Percentiles rank a stretch among this genome's conserved stretches.
These are phyloP conservation scores for Mycena citricolor DNA, from an alignment of 1,284 basidiomycete species.

Conservation along the genomic window DNA sequence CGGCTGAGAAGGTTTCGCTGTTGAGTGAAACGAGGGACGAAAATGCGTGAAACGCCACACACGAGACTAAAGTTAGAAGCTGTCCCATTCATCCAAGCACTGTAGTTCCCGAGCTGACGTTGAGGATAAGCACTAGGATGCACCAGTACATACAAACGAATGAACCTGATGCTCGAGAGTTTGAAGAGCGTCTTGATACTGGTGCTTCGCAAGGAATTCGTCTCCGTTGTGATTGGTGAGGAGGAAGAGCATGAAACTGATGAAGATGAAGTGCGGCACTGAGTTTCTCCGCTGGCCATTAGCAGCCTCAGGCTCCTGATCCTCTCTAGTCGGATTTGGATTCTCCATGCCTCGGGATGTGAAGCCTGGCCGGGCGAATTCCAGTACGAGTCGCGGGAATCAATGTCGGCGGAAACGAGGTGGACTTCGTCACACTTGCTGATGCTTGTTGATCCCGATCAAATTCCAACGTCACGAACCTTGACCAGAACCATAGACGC, in stretches of 20 bases:
- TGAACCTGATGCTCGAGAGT: conserved; percentile 42
- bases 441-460: conserved; percentile 5
- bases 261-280: conserved; percentile 71
- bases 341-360: conserved; percentile 32
- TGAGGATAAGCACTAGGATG: conserved; percentile 1
- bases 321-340: conserved; percentile 34
- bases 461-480: neutral
- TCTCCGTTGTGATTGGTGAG: conserved; percentile 69
- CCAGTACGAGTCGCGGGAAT: too few relatives aligned
- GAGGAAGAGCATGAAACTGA: conserved; percentile 72
- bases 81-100: conserved; percentile 72
- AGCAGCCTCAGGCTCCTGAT: conserved; percentile 37
- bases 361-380: too few relatives aligned
- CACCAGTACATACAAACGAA: neutral
- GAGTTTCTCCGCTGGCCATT: conserved; percentile 44
- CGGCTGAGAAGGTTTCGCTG: conserved; percentile 40
- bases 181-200: conserved; percentile 62
- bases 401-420: too few relatives aligned
- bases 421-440: too few relatives aligned
- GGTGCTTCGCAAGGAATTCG: conserved; percentile 58
- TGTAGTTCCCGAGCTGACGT: conserved; percentile 63
- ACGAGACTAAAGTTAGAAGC: conserved; percentile 67
- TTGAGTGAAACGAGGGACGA: conserved; percentile 24
- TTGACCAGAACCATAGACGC: neutral
- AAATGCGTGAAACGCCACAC: conserved; percentile 34